Evolutionary conservation across 805 yeast species (phyloP).

Genomic region (Saturnispora quitensis): DNA sequence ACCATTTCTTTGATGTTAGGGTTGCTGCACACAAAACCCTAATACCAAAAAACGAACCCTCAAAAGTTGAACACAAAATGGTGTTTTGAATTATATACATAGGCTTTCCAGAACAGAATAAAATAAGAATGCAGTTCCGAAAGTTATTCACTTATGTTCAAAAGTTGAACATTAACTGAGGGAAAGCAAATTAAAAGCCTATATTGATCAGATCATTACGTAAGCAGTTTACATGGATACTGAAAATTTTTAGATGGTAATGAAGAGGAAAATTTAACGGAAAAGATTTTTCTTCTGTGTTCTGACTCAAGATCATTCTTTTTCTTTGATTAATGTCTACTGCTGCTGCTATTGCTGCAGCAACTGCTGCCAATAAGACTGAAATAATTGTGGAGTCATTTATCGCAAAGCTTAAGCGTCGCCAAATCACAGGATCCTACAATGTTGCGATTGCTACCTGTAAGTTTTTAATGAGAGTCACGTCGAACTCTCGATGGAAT

Average conservation of each 20-base stretch:
- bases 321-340: not conserved
- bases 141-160: no score
- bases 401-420: constrained; percentile 56
- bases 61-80: not conserved
- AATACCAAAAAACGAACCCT: not conserved
- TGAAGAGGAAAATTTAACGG: not conserved
- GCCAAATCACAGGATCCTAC: constrained; percentile 75
- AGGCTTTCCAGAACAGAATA: no score
- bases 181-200: no score
- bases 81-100: not conserved
- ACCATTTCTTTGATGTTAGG: no score
- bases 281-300: not conserved
- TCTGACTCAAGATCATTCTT: not conserved
- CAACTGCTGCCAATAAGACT: constrained; percentile 18
- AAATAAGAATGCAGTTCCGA: no score
- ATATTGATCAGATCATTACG: not conserved
- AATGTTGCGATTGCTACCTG: constrained; percentile 81
- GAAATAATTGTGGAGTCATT: constrained; percentile 27
- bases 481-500: constrained; percentile 84
- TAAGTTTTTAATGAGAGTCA: constrained; percentile 76
- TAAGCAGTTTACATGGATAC: not conserved
- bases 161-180: no score
- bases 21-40: not conserved
- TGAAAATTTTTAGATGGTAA: not conserved
- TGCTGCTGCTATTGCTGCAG: constrained; percentile 8